phyloP scores from a whole-genome alignment of 116 monocot species.

The Zostera marina region DNA sequence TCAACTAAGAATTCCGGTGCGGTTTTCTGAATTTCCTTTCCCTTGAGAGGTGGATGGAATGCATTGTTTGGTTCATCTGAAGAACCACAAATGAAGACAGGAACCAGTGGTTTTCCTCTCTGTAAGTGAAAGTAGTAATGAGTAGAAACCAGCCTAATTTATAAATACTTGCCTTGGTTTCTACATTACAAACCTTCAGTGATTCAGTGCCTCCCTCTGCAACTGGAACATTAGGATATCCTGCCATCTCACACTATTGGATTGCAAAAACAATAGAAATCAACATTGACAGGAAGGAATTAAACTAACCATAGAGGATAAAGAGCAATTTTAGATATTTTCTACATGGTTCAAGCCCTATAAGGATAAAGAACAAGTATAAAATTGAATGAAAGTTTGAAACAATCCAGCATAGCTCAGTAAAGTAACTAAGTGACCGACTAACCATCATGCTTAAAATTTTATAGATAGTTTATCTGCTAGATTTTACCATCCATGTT shows the following conservation, averaged over 20 bases:
- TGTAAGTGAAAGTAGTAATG: slow-evolving; percentile 6
- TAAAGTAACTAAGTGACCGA: no score
- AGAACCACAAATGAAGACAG: slow-evolving; percentile 91
- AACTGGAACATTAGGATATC: slow-evolving; percentile 51
- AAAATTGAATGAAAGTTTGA: no score
- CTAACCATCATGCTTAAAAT: no score
- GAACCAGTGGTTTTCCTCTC: slow-evolving; percentile 66
- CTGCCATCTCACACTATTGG: slow-evolving; percentile 97
- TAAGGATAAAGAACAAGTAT: no score
- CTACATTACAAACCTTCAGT: slow-evolving; percentile 43
- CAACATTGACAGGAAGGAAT: slow-evolving; percentile 11
- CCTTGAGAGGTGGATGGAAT: slow-evolving; percentile 32
- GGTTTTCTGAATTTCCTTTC: slow-evolving; percentile 38
- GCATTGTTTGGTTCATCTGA: slow-evolving; percentile 67
- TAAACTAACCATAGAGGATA: neutral
- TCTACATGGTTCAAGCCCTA: no score
- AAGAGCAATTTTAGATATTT: no score
- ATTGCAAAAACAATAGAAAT: slow-evolving; percentile 28
- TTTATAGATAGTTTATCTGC: no score
- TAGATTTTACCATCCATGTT: no score
- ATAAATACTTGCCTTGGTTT: neutral
- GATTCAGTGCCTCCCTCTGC: slow-evolving; percentile 72
- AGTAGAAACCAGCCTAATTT: neutral
- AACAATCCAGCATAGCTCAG: no score
- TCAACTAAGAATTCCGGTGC: slow-evolving; percentile 85